These are phyloP conservation scores for Zymoseptoria pseudotritici DNA, from an alignment of 2,329 filamentous ascomycete species.

Conservation along the genomic window DNA sequence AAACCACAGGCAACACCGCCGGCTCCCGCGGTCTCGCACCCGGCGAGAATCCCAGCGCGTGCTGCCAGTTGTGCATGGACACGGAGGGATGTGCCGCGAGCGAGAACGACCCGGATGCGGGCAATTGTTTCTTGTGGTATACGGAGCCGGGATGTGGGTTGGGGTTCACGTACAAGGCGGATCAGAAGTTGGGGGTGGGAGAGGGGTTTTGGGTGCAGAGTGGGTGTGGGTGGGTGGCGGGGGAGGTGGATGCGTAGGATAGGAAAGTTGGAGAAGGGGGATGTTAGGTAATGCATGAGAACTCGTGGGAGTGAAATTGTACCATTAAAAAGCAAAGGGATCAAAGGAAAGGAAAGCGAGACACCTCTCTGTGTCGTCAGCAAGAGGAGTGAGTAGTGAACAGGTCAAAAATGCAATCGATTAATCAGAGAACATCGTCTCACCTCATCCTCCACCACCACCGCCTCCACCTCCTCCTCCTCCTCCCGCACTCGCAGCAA, in stretches of 20 bases:
- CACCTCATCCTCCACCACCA: neutral
- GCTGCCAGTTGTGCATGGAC: conserved; percentile 22
- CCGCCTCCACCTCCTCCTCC: too few relatives aligned
- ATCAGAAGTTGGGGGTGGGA: conserved; percentile 15
- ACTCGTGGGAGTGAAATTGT: neutral
- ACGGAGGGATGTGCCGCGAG: conserved; percentile 20
- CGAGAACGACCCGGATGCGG: conserved; percentile 20
- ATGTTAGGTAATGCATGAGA: neutral
- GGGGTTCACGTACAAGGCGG: conserved; percentile 19
- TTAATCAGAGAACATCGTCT: neutral
- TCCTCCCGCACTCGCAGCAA: neutral
- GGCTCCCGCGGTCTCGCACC: conserved; percentile 19
- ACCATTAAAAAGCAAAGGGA: neutral
- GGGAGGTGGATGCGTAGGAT: neutral
- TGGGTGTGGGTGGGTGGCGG: conserved; percentile 20
- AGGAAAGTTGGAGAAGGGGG: neutral
- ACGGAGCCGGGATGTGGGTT: conserved; percentile 18
- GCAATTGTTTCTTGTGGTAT: conserved; percentile 24
- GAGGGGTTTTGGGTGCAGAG: conserved; percentile 20
- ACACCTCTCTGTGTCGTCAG: too few relatives aligned
- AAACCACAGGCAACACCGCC: conserved; percentile 14
- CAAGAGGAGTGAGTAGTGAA: too few relatives aligned
- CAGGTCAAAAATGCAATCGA: too few relatives aligned
- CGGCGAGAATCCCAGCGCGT: conserved; percentile 20
- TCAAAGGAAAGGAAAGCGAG: too few relatives aligned